Conservation (phyloP, 1,139 yeast species). For the Kluyveromyces sp. region DNA sequence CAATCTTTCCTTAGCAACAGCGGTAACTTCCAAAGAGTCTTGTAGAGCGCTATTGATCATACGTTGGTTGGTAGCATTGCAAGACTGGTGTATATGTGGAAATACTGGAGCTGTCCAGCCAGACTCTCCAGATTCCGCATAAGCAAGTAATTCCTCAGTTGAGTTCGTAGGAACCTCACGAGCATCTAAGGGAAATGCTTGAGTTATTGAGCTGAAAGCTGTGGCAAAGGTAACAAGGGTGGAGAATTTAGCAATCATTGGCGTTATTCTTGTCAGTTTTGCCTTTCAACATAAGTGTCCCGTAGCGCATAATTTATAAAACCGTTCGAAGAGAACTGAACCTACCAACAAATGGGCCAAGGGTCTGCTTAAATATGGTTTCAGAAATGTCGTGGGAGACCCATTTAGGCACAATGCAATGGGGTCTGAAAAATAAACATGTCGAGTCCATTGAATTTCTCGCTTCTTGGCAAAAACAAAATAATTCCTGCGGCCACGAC, state of each 20-base stretch:
- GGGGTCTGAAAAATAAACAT: too few species aligned
- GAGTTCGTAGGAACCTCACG: neutral
- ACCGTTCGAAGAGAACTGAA: too few species aligned
- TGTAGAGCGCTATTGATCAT: conserved; percentile 13
- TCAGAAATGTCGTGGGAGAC: too few species aligned
- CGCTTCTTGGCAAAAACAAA: too few species aligned
- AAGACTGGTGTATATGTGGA: conserved; percentile 12
- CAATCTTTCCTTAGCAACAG: conserved; percentile 27
- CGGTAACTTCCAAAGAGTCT: conserved; percentile 25
- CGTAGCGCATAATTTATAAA: too few species aligned
- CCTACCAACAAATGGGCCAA: too few species aligned
- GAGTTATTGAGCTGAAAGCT: neutral
- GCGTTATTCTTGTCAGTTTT: neutral
- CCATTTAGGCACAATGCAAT: too few species aligned
- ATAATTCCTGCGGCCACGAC: too few species aligned
- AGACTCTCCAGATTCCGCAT: conserved; percentile 1
- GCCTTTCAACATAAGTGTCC: too few species aligned
- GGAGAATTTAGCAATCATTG: neutral
- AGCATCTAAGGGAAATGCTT: neutral
- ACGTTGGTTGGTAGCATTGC: conserved; percentile 13
- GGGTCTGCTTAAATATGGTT: too few species aligned
- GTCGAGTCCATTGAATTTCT: too few species aligned
- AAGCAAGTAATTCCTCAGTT: conserved; percentile 1
- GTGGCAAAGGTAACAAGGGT: neutral
- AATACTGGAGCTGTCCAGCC: conserved; percentile 13